Conservation (phyloP, 352 stramenopile species). For the Pythium rhizo-oryzae region DNA sequence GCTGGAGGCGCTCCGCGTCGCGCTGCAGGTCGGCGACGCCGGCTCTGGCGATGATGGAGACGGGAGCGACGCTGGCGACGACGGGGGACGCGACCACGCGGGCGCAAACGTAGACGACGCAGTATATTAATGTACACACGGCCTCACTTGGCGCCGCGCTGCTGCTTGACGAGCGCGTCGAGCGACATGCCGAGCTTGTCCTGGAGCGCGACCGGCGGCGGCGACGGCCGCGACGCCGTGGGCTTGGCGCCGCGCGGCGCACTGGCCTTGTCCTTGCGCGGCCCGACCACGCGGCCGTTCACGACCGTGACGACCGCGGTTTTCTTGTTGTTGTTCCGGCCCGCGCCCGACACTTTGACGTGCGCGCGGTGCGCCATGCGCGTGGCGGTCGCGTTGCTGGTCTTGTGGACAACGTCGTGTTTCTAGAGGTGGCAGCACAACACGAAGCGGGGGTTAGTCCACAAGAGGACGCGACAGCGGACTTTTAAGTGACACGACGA, state of each 20-base stretch:
- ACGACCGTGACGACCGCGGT: conserved; percentile 37
- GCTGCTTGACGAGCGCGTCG: conserved; percentile 58
- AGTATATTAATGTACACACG: conserved; percentile 31
- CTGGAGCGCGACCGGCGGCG: conserved; percentile 49
- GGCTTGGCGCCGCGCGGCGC: not conserved
- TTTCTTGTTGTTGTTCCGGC: conserved; percentile 31
- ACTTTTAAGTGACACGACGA: no score
- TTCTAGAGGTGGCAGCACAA: conserved; percentile 17
- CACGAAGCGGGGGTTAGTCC: not conserved
- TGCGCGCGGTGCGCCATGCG: conserved; percentile 47
- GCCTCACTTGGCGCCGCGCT: conserved; percentile 23
- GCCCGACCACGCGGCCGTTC: conserved; percentile 66
- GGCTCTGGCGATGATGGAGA: conserved; percentile 2
- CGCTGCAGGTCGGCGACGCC: conserved; percentile 43
- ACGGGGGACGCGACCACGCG: not conserved
- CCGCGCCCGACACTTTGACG: conserved; percentile 40
- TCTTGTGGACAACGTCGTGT: conserved; percentile 32
- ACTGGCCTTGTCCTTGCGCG: conserved; percentile 35
- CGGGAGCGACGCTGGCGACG: not conserved
- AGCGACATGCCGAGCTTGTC: conserved; percentile 69
- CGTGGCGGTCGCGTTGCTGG: conserved; percentile 52
- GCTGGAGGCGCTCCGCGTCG: conserved; percentile 64
- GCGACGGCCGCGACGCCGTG: no score
- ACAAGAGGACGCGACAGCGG: no score
- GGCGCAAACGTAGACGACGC: conserved; percentile 22